These are phyloP conservation scores for Fusarium cicatricum DNA, from an alignment of 2,329 filamentous ascomycete species.

Conservation along the genomic window DNA sequence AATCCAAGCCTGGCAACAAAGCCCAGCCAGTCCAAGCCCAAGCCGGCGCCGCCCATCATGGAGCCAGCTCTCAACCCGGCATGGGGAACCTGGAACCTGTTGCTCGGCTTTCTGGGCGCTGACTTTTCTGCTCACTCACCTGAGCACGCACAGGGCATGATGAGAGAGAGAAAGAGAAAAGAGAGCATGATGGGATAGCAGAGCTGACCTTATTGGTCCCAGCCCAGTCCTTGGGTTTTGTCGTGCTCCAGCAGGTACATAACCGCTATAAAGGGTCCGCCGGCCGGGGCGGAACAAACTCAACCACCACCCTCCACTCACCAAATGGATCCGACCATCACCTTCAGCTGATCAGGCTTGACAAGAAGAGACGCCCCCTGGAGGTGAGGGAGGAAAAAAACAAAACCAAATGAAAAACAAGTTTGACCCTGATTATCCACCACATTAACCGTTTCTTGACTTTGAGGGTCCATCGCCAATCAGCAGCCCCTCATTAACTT, in stretches of 20 bases:
- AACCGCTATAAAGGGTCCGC: neutral
- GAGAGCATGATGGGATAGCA: constrained; percentile 12
- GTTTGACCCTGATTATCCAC: neutral
- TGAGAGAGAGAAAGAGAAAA: neutral
- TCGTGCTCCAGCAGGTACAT: neutral
- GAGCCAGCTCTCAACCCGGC: constrained; percentile 16
- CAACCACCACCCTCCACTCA: constrained; percentile 6
- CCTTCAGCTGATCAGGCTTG: constrained; percentile 7
- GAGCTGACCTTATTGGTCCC: constrained; percentile 2
- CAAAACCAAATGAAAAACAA: neutral
- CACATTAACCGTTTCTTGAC: too few relatives aligned
- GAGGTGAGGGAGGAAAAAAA: neutral
- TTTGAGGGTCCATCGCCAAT: too few relatives aligned
- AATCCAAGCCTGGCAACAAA: constrained; percentile 6
- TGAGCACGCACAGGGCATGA: constrained; percentile 9
- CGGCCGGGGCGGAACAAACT: constrained; percentile 7
- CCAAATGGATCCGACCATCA: constrained; percentile 4
- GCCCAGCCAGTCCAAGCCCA: constrained; percentile 26
- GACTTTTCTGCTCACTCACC: too few relatives aligned
- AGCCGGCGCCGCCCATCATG: constrained; percentile 25
- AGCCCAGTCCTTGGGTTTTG: too few relatives aligned
- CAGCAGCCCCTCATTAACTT: too few relatives aligned
- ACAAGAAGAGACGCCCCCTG: neutral
- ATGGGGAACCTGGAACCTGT: neutral
- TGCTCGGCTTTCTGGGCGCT: neutral